Evolutionary conservation across 108 stramenopile species (phyloP).

Genomic region (Phaeodactylum tricornutum): DNA sequence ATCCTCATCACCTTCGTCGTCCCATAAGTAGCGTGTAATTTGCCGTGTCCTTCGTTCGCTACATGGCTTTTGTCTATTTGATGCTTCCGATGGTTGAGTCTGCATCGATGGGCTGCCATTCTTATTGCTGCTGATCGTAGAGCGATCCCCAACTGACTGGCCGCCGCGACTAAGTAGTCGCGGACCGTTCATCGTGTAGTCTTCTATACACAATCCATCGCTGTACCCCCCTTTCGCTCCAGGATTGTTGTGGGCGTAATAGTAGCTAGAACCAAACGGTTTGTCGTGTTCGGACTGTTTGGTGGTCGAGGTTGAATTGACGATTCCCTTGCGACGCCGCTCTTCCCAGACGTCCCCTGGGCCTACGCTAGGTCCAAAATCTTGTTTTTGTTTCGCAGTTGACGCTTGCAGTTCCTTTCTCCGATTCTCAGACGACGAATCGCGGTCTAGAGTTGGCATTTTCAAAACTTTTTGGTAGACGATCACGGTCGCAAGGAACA

Average conservation of each 20-base stretch:
- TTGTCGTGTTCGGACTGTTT: conserved; percentile 16
- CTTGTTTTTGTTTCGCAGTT: too few relatives aligned
- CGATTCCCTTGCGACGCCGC: not conserved
- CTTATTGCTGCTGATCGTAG: not conserved
- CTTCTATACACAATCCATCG: conserved; percentile 71
- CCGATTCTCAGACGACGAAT: too few relatives aligned
- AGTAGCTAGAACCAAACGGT: conserved; percentile 71
- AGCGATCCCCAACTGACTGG: conserved; percentile 18
- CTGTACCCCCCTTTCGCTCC: conserved; percentile 66
- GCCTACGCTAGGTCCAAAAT: too few relatives aligned
- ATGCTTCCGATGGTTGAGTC: conserved; percentile 2
- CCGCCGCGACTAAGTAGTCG: conserved; percentile 51
- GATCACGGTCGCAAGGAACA: too few relatives aligned
- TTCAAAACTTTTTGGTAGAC: too few relatives aligned
- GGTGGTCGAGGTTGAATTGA: not conserved
- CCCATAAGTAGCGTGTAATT: conserved; percentile 72
- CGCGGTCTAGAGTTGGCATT: too few relatives aligned
- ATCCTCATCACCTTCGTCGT: conserved; percentile 57
- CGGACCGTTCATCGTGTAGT: conserved; percentile 77
- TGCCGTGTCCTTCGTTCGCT: not conserved
- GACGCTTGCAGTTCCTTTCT: too few relatives aligned
- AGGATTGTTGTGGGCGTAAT: conserved; percentile 76
- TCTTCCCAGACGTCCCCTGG: conserved; percentile 1
- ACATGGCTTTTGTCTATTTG: not conserved
- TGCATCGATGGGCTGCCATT: not conserved